These are phyloP conservation scores for Delphinella strobiligena DNA, from an alignment of 2,329 filamentous ascomycete species.

Conservation along the genomic window DNA sequence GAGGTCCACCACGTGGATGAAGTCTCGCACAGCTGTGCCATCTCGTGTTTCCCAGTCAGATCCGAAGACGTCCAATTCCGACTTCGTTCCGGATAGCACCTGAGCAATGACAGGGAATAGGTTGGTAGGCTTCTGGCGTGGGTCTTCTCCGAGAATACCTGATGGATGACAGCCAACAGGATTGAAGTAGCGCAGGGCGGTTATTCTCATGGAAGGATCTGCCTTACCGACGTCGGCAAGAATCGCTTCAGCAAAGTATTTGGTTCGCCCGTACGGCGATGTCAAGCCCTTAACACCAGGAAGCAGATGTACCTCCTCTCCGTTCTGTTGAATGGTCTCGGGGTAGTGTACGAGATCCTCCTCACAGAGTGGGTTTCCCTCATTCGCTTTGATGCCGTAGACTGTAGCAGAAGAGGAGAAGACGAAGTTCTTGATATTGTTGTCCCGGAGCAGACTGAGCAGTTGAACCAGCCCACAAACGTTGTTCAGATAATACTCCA, in stretches of 20 bases:
- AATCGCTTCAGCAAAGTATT: conserved; percentile 57
- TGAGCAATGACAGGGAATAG: conserved; percentile 47
- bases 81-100: conserved; percentile 12
- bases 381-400: conserved; percentile 36
- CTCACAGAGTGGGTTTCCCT: conserved; percentile 14
- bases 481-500: conserved; percentile 58
- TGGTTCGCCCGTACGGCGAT: conserved; percentile 54
- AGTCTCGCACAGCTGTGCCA: conserved; percentile 55
- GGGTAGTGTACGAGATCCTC: conserved; percentile 16
- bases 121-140: conserved; percentile 49
- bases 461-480: conserved; percentile 52
- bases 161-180: conserved; percentile 55
- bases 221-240: conserved; percentile 49
- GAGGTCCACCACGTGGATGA: conserved; percentile 55
- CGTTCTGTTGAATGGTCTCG: conserved; percentile 32
- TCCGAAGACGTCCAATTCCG: conserved; percentile 51
- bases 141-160: conserved; percentile 52
- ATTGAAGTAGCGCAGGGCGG: conserved; percentile 56
- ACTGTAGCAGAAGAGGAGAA: conserved; percentile 59
- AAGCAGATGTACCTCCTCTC: too few relatives aligned
- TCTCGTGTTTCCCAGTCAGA: conserved; percentile 54
- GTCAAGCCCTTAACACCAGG: conserved; percentile 48
- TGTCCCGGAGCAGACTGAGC: conserved; percentile 43
- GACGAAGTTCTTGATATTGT: conserved; percentile 52
- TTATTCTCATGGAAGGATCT: conserved; percentile 50